Conservation (phyloP, 2,329 filamentous ascomycete species). For the Aspergillus sp. region DNA sequence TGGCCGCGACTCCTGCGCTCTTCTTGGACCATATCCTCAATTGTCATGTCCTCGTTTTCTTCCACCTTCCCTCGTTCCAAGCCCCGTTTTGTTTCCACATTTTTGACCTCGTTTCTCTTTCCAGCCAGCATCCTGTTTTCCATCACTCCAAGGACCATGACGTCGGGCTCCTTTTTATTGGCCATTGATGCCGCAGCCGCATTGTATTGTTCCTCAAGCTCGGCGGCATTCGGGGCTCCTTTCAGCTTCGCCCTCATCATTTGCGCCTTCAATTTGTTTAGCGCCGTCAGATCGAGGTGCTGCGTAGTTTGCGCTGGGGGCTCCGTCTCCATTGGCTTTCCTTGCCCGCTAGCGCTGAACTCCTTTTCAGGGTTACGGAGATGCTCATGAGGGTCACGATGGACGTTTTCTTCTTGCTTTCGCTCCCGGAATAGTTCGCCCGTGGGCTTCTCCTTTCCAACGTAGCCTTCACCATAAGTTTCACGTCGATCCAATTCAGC, state of each 20-base stretch:
- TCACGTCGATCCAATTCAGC: conserved; percentile 81
- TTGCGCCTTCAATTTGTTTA: conserved; percentile 89
- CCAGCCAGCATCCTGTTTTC: conserved; percentile 86
- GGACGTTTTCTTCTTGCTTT: conserved; percentile 58
- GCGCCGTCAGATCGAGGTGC: conserved; percentile 69
- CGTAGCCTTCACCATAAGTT: conserved; percentile 81
- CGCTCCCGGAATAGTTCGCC: conserved; percentile 83
- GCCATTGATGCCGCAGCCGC: conserved; percentile 65
- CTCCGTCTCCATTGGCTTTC: conserved; percentile 58
- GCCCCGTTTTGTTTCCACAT: conserved; percentile 76
- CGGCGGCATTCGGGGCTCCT: conserved; percentile 69
- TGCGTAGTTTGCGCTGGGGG: conserved; percentile 50
- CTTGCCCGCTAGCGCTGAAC: conserved; percentile 50
- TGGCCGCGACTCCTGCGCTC: conserved; percentile 81
- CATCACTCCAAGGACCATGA: conserved; percentile 82
- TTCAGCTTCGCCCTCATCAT: conserved; percentile 95
- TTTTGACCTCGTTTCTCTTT: conserved; percentile 71
- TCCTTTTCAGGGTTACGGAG: conserved; percentile 36
- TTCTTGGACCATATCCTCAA: conserved; percentile 96
- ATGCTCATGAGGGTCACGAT: conserved; percentile 32
- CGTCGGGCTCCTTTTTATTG: conserved; percentile 59
- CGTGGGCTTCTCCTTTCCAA: conserved; percentile 80
- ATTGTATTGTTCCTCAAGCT: conserved; percentile 83
- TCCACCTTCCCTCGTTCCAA: conserved; percentile 80
- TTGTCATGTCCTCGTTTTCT: conserved; percentile 92